These are phyloP conservation scores for Penicillium fuscoglaucum DNA, from an alignment of 2,329 filamentous ascomycete genomes.

Conservation along the genomic window DNA sequence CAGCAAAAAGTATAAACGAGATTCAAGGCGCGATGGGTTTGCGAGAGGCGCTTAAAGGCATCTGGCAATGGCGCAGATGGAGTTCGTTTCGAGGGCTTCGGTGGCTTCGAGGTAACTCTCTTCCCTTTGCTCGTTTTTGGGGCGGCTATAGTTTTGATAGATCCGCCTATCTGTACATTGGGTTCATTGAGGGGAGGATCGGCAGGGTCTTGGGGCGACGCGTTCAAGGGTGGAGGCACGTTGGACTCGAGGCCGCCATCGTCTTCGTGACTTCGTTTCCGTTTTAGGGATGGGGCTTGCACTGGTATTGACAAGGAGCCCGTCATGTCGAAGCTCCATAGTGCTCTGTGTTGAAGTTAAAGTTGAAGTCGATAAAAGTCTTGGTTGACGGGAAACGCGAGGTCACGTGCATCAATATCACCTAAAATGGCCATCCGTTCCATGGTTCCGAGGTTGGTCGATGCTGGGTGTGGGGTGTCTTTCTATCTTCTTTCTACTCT, in stretches of 20 bases:
- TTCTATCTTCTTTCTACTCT: too few relatives aligned
- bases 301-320: slow-evolving; percentile 7
- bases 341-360: slow-evolving; percentile 5
- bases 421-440: slow-evolving; percentile 32
- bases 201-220: slow-evolving; percentile 13
- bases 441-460: not conserved
- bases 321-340: slow-evolving; percentile 31
- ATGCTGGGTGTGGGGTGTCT: not conserved
- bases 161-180: not conserved
- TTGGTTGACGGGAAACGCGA: slow-evolving; percentile 10
- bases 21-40: slow-evolving; percentile 81
- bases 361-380: not conserved
- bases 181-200: not conserved
- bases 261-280: slow-evolving; percentile 21
- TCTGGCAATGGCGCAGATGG: slow-evolving; percentile 68
- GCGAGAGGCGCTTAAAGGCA: slow-evolving; percentile 69
- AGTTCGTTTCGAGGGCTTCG: slow-evolving; percentile 23
- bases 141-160: not conserved
- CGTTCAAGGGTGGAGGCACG: slow-evolving; percentile 15
- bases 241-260: not conserved
- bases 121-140: slow-evolving; percentile 12
- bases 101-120: slow-evolving; percentile 10
- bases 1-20: slow-evolving; percentile 94
- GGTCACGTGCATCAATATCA: slow-evolving; percentile 14
- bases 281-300: slow-evolving; percentile 10